Conservation (phyloP, 2,329 filamentous ascomycete species). For the Phialophora chinensis region DNA sequence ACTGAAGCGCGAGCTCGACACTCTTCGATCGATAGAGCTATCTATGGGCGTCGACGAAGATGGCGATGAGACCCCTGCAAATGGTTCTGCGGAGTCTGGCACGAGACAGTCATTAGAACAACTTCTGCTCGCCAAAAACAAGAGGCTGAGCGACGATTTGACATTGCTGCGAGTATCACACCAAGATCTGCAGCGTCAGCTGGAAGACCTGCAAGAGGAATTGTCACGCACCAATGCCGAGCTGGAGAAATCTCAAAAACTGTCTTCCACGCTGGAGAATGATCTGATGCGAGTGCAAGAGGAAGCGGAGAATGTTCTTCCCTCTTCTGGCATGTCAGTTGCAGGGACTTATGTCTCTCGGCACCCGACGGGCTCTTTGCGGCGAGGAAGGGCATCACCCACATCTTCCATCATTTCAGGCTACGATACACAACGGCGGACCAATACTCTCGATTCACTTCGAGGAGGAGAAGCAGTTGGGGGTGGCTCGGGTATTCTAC, state of each 20-base stretch:
- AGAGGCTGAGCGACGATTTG: constrained; percentile 92
- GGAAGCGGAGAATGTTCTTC: constrained; percentile 81
- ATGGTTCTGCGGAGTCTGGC: constrained; percentile 60
- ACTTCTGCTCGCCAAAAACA: constrained; percentile 88
- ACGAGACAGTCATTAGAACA: constrained; percentile 87
- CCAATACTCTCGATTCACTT: constrained; percentile 62
- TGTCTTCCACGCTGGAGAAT: constrained; percentile 89
- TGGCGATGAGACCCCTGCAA: constrained; percentile 50
- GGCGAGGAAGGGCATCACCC: constrained; percentile 76
- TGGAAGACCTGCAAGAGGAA: constrained; percentile 82
- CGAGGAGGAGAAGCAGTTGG: constrained; percentile 71
- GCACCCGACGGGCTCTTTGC: constrained; percentile 69
- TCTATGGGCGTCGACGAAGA: constrained; percentile 82
- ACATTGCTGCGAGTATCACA: constrained; percentile 92
- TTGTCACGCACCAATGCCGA: constrained; percentile 83
- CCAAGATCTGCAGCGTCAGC: constrained; percentile 81
- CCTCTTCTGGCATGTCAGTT: constrained; percentile 83
- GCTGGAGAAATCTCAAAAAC: constrained; percentile 79
- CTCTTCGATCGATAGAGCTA: constrained; percentile 92
- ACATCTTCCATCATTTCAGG: constrained; percentile 98
- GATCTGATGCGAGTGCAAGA: constrained; percentile 88
- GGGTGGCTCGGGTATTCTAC: constrained; percentile 84
- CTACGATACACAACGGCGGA: constrained; percentile 72
- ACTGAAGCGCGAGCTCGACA: constrained; percentile 92
- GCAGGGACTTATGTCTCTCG: constrained; percentile 87